Evolutionary conservation across 2,329 filamentous ascomycete genomes (phyloP).

Genomic region (Microdochium trichocladiopsis): DNA sequence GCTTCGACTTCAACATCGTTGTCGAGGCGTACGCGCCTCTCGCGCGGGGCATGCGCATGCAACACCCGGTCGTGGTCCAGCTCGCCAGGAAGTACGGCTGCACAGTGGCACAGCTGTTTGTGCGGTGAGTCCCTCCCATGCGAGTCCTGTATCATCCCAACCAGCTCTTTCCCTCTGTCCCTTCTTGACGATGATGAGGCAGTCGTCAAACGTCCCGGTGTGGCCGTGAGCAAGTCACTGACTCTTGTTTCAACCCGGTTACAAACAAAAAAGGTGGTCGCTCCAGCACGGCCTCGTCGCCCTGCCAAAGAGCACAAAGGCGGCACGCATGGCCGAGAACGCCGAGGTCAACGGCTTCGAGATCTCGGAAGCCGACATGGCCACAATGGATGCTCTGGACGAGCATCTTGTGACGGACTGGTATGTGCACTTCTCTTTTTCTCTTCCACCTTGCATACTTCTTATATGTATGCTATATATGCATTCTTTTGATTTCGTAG

Average conservation of each 20-base stretch:
- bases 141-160: no score
- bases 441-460: background rate
- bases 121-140: slow-evolving; percentile 41
- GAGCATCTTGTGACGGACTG: slow-evolving; percentile 68
- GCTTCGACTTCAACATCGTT: slow-evolving; percentile 58
- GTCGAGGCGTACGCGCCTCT: slow-evolving; percentile 78
- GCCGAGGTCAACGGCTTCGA: slow-evolving; percentile 51
- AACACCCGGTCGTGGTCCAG: slow-evolving; percentile 53
- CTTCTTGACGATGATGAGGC: no score
- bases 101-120: slow-evolving; percentile 65
- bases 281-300: slow-evolving; percentile 68
- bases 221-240: no score
- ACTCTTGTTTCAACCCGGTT: background rate
- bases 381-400: slow-evolving; percentile 55
- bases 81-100: slow-evolving; percentile 63
- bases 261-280: slow-evolving; percentile 50
- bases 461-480: background rate
- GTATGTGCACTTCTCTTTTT: slow-evolving; percentile 23
- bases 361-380: slow-evolving; percentile 58
- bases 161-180: background rate
- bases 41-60: slow-evolving; percentile 63
- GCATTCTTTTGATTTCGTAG: background rate
- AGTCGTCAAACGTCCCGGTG: no score
- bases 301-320: slow-evolving; percentile 63
- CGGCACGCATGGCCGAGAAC: slow-evolving; percentile 59